Evolutionary conservation across 148 eudicot species (phyloP).

Genomic region (Silene uniflora): DNA sequence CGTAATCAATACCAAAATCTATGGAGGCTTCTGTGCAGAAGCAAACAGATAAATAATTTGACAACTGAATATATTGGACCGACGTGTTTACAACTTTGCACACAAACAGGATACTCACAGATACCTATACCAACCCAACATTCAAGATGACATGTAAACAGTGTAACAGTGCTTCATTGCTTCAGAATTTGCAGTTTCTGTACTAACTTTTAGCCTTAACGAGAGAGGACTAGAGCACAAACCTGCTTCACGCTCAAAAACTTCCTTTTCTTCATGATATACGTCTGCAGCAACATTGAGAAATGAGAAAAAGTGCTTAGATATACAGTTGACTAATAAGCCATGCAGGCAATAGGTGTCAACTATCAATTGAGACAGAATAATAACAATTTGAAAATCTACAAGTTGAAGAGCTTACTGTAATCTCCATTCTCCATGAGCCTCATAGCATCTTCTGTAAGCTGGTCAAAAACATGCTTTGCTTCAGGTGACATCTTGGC

Average conservation of each 20-base stretch:
- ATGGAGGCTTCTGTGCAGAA: neutral
- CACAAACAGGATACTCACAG: neutral
- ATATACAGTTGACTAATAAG: neutral
- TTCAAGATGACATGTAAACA: neutral
- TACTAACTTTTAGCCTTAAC: neutral
- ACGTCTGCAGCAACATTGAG: conserved; percentile 59
- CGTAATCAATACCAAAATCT: neutral
- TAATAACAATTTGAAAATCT: conserved; percentile 5
- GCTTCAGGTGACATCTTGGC: conserved; percentile 83
- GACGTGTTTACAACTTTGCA: no score
- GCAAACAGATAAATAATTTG: no score
- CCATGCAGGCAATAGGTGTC: conserved; percentile 13
- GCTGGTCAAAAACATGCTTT: conserved; percentile 78
- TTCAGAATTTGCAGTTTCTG: neutral
- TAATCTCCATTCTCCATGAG: conserved; percentile 92
- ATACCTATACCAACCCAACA: neutral
- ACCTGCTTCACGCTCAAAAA: conserved; percentile 97
- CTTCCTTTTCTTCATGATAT: conserved; percentile 79
- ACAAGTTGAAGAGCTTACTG: conserved; percentile 41
- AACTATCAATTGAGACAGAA: neutral
- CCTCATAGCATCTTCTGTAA: conserved; percentile 97
- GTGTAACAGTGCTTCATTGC: neutral
- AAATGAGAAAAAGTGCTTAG: conserved; percentile 7
- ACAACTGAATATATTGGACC: no score
- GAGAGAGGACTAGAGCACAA: conserved; percentile 9